phyloP scores from a whole-genome alignment of 805 yeast genomes.

The Starmerella davenportii region DNA sequence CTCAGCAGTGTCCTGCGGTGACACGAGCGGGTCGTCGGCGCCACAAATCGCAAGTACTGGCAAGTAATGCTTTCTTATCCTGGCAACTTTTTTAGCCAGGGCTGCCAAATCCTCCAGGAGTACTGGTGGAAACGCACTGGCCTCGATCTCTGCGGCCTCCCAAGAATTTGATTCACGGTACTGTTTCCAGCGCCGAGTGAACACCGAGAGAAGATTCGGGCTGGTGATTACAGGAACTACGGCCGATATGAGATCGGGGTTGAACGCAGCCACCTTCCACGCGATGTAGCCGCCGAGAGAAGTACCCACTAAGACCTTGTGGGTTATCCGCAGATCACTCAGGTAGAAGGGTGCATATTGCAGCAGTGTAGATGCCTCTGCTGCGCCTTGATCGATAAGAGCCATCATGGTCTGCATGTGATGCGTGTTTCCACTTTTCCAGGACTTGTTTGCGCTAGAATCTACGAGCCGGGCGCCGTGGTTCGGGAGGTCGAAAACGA shows the following conservation, averaged over 20 bases:
- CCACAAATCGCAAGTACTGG: constrained; percentile 23
- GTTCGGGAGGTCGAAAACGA: constrained; percentile 36
- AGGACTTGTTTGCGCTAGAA: constrained; percentile 24
- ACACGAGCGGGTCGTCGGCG: constrained; percentile 24
- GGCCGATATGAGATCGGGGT: constrained; percentile 22
- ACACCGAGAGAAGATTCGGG: constrained; percentile 29
- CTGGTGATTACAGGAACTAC: constrained; percentile 37
- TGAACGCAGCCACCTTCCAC: constrained; percentile 28
- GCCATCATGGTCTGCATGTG: constrained; percentile 37
- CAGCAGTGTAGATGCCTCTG: constrained; percentile 29
- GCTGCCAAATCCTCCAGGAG: constrained; percentile 1
- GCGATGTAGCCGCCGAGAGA: constrained; percentile 44
- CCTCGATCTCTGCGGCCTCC: constrained; percentile 7
- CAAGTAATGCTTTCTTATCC: constrained; percentile 6
- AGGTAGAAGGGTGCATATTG: constrained; percentile 28
- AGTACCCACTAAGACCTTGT: constrained; percentile 29
- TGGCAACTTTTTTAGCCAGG: background rate
- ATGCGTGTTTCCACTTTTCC: constrained; percentile 32
- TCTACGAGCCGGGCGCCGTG: constrained; percentile 35
- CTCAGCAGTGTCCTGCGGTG: constrained; percentile 20
- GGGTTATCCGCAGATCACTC: constrained; percentile 19
- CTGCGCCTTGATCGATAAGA: constrained; percentile 30
- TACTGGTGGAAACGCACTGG: constrained; percentile 6
- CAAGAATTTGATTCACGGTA: constrained; percentile 7
- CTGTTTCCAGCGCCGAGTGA: constrained; percentile 25